These are phyloP conservation scores for Phoenix dactylifera DNA, from an alignment of 176 grass and related monocot species.

Conservation along the genomic window DNA sequence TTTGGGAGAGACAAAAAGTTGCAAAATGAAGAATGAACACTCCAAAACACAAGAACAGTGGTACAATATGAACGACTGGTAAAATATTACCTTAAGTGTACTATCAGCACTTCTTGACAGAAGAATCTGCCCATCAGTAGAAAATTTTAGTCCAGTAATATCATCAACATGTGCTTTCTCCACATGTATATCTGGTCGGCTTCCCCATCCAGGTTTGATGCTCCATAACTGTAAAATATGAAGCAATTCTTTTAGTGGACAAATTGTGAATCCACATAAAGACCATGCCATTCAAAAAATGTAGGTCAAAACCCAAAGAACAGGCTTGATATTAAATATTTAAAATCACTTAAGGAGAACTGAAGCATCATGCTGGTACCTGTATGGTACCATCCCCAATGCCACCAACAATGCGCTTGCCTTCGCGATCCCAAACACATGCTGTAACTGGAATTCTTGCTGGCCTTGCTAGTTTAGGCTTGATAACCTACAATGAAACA, in stretches of 20 bases:
- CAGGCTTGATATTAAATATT: neutral
- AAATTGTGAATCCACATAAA: too few relatives aligned
- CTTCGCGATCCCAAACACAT: constrained; percentile 93
- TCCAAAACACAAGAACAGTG: too few relatives aligned
- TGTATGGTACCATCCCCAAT: constrained; percentile 94
- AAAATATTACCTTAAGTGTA: constrained; percentile 70
- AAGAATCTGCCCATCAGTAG: constrained; percentile 84
- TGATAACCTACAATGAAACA: constrained; percentile 57
- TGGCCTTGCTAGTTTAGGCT: constrained; percentile 81
- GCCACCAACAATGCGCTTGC: constrained; percentile 78
- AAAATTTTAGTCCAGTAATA: constrained; percentile 92
- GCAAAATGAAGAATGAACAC: too few relatives aligned
- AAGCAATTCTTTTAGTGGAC: neutral
- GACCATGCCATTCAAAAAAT: too few relatives aligned
- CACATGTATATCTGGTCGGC: constrained; percentile 90
- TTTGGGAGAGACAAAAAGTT: too few relatives aligned
- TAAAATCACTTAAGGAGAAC: too few relatives aligned
- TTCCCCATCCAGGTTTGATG: constrained; percentile 96
- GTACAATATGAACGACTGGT: too few relatives aligned
- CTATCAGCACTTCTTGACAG: constrained; percentile 91
- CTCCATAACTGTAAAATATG: constrained; percentile 61
- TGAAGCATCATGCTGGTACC: constrained; percentile 20
- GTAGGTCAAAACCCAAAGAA: neutral
- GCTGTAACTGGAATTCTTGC: constrained; percentile 75
- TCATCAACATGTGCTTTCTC: constrained; percentile 78